Percentiles rank a stretch among this genome's conserved stretches.
These are phyloP conservation scores for Lactarius pseudohatsudake DNA, from an alignment of 768 basidiomycete genomes.

Conservation along the genomic window DNA sequence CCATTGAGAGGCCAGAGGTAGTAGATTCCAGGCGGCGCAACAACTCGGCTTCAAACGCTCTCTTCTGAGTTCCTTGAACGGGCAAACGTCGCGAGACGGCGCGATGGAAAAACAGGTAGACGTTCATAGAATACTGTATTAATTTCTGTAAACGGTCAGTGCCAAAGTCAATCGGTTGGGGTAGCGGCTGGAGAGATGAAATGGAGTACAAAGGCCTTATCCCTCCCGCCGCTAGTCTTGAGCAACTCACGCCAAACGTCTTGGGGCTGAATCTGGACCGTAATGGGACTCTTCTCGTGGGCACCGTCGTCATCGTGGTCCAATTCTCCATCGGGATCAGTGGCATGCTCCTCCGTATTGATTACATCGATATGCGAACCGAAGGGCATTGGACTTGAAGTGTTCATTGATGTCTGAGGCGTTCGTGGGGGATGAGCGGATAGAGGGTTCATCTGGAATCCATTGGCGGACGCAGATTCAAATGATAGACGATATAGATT, in stretches of 20 bases:
- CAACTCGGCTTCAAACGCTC: slow-evolving; percentile 56
- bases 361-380: slow-evolving; percentile 41
- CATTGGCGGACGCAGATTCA: slow-evolving; percentile 44
- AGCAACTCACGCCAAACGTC: slow-evolving; percentile 83
- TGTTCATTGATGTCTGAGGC: slow-evolving; percentile 53
- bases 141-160: slow-evolving; percentile 58
- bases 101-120: slow-evolving; percentile 71
- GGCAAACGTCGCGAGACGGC: slow-evolving; percentile 48
- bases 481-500: slow-evolving; percentile 55
- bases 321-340: slow-evolving; percentile 34
- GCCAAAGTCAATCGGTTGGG: slow-evolving; percentile 5
- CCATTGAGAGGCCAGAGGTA: slow-evolving; percentile 67
- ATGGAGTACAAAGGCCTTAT: slow-evolving; percentile 77
- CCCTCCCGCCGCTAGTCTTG: slow-evolving; percentile 73
- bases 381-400: slow-evolving; percentile 29
- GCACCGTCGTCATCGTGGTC: slow-evolving; percentile 38
- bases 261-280: slow-evolving; percentile 52
- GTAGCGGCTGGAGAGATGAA: slow-evolving; percentile 6
- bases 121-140: slow-evolving; percentile 77
- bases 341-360: slow-evolving; percentile 32
- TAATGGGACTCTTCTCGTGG: slow-evolving; percentile 33
- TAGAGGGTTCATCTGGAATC: slow-evolving; percentile 80
- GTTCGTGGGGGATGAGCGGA: slow-evolving; percentile 79
- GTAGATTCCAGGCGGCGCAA: slow-evolving; percentile 60
- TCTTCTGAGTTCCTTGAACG: slow-evolving; percentile 46